phyloP scores from a whole-genome alignment of 352 stramenopile species.

The Phytophthora hybrid region DNA sequence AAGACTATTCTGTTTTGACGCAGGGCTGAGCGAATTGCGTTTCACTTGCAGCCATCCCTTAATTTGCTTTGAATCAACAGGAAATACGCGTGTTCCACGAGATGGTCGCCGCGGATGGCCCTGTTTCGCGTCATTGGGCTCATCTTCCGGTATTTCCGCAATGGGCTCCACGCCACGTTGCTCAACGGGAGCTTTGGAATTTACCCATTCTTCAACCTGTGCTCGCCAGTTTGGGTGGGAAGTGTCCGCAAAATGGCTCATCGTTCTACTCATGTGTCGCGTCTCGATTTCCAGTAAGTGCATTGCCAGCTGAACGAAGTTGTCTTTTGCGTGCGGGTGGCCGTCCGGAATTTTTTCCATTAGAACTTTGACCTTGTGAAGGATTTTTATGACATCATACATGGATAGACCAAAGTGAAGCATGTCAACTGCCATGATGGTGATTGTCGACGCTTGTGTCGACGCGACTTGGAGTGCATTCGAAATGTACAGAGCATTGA shows the following conservation, averaged over 20 bases:
- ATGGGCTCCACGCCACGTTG: background rate
- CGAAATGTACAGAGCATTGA: constrained; percentile 41
- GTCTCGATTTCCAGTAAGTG: constrained; percentile 15
- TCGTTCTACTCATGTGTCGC: background rate
- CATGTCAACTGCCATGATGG: constrained; percentile 20
- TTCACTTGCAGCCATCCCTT: background rate
- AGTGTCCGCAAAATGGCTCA: background rate
- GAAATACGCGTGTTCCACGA: background rate
- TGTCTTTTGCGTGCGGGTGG: constrained; percentile 11
- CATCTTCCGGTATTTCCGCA: background rate
- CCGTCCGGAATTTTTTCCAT: constrained; percentile 24
- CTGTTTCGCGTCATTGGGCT: background rate
- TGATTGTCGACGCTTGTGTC: constrained; percentile 15
- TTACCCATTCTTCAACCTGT: constrained; percentile 8
- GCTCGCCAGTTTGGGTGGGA: constrained; percentile 7
- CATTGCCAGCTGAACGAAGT: constrained; percentile 31
- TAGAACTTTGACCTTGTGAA: constrained; percentile 27
- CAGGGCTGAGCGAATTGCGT: background rate
- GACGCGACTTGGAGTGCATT: constrained; percentile 24
- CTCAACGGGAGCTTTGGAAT: background rate
- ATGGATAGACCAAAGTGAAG: constrained; percentile 41
- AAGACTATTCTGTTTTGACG: background rate
- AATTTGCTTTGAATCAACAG: background rate
- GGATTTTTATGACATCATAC: constrained; percentile 16
- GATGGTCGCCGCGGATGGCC: background rate